Base-by-base conservation (phyloP, 2,329 filamentous ascomycete species). In the Daldinia sp. region DNA sequence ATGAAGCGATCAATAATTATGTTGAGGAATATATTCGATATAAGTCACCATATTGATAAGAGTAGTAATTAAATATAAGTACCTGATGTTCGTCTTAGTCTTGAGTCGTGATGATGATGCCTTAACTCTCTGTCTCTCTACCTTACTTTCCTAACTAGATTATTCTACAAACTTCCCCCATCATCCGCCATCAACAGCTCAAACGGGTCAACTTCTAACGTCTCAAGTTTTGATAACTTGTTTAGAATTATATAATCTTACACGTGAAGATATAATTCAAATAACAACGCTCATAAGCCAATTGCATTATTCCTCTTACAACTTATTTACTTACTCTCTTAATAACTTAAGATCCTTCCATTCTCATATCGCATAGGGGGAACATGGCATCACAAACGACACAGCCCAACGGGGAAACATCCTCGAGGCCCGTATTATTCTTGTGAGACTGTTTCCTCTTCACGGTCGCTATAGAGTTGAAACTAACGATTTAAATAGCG, bases 401-500 rank as follows among this genome's bases (percentile, higher is more conserved):
- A 63, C 66, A 72, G 35, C 44, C 65, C 59, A 63, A 77, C 72
- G 67, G 73, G 71, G 67, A 71, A 20, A 13, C 70, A 37, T 37
- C 67, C 20, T 71, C 73, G 10, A 76, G 74, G 57, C 75, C 79
- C 41, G 81, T 84, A 54, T 78, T 84, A 39, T 84, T 84, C 73
- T 84, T 84, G 82, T 84, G 66, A 79, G 81, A 33, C 15, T 4
- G 18, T 72, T 9, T 37, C 26, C 6, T 12, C 13, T 7, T 28
- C 42, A 18, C 41, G 30, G 0, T 4, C 15, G 6, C 35, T 2
- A n/a, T 33, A 30, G 23, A 28, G 5, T 28, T 48, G 59, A 48
- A 37, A 30, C 73, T 80, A 60, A 79, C 61, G 41, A 4, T 20
- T 87, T 90, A 79, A 90, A 88, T 80, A 98, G 98, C 78, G 96